Evolutionary conservation across 306 rosid species (phyloP).

Genomic region (Potentilla sterilis): DNA sequence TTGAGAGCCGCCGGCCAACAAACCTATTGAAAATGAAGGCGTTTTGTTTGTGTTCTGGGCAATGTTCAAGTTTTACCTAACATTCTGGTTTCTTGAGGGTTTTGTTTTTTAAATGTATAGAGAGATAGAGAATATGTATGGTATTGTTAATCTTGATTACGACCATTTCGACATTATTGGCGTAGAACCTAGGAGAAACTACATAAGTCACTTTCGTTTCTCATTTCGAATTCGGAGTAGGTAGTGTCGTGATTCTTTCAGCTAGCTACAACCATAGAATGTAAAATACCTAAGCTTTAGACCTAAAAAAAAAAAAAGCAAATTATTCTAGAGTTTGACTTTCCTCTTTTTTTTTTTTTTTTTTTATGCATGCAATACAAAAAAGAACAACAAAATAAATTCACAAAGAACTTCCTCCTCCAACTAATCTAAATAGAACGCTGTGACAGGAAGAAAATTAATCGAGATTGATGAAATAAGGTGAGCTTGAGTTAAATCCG

Average conservation of each 20-base stretch:
- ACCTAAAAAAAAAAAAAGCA: too few species aligned
- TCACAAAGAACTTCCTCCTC: too few species aligned
- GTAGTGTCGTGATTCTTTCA: background rate
- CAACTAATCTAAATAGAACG: too few species aligned
- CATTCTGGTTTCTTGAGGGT: background rate
- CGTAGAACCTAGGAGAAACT: background rate
- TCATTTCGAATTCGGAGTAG: background rate
- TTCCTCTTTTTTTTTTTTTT: too few species aligned
- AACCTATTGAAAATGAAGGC: conserved; percentile 1
- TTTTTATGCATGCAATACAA: too few species aligned
- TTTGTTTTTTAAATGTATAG: background rate
- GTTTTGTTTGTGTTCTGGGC: background rate
- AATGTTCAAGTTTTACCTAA: background rate
- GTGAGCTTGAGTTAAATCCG: too few species aligned
- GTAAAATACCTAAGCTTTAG: background rate
- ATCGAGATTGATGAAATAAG: too few species aligned
- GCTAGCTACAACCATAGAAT: background rate
- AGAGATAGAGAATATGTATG: background rate
- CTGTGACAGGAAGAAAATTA: too few species aligned
- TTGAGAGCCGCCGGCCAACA: background rate
- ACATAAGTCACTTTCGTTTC: background rate
- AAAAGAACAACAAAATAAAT: too few species aligned
- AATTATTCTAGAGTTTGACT: too few species aligned
- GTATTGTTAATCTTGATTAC: background rate
- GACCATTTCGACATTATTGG: background rate